Conservation (phyloP, 768 basidiomycete species). For the Suillus discolor region DNA sequence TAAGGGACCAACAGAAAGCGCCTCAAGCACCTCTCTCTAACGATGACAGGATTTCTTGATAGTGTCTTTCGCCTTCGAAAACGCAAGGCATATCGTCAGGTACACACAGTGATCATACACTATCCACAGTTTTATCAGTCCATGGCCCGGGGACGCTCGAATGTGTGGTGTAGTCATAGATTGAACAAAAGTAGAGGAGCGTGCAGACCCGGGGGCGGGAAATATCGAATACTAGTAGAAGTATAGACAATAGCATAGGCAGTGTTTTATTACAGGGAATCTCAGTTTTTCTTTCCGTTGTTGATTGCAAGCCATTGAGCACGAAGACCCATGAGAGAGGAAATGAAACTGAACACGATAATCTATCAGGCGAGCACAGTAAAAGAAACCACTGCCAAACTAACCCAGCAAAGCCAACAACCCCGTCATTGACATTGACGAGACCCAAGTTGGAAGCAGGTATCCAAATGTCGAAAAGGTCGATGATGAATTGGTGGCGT, state of each 20-base stretch:
- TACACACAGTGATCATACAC: not conserved
- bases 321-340: slow-evolving; percentile 70
- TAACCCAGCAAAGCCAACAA: slow-evolving; percentile 85
- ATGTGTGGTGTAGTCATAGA: not conserved
- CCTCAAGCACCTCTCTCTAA: not conserved
- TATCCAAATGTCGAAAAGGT: slow-evolving; percentile 86
- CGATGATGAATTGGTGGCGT: slow-evolving; percentile 81
- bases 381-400: slow-evolving; percentile 26
- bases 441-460: slow-evolving; percentile 83
- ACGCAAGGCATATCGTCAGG: not conserved
- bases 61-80: not conserved
- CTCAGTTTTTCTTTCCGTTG: slow-evolving; percentile 39
- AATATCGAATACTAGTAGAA: not conserved
- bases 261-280: not conserved
- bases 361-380: slow-evolving; percentile 9
- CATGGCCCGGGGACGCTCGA: not conserved
- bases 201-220: no score
- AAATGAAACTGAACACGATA: slow-evolving; percentile 52
- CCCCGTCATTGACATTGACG: slow-evolving; percentile 79
- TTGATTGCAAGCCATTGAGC: slow-evolving; percentile 64
- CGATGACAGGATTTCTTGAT: not conserved
- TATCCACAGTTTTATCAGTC: no score
- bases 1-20: slow-evolving; percentile 47
- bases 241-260: not conserved
- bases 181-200: not conserved